phyloP scores from a whole-genome alignment of 2,329 filamentous ascomycete species.

The Coniochaeta sp. region DNA sequence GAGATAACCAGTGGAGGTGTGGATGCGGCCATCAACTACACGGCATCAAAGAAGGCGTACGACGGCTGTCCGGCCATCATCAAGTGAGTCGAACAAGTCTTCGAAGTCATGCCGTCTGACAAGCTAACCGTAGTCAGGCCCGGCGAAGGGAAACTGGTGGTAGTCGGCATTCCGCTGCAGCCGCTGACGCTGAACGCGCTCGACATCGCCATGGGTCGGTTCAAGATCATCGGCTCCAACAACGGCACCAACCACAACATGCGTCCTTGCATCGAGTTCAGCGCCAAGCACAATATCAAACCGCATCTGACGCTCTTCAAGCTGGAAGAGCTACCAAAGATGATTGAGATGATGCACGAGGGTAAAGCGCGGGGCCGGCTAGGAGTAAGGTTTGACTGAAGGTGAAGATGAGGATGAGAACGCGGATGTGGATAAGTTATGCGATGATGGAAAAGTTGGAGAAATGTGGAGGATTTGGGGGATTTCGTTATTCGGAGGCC shows the following conservation, averaged over 20 bases:
- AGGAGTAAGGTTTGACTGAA: conserved; percentile 14
- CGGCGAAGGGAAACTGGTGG: conserved; percentile 5
- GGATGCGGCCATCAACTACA: conserved; percentile 6
- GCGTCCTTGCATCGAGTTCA: conserved; percentile 8
- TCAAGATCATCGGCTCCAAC: conserved; percentile 10
- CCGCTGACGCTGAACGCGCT: conserved; percentile 4
- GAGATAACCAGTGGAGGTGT: conserved; percentile 2
- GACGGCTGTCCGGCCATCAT: conserved; percentile 1
- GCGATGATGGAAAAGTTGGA: neutral
- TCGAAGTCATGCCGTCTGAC: too few relatives aligned
- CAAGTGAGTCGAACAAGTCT: neutral
- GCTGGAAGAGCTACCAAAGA: neutral
- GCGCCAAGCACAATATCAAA: conserved; percentile 9
- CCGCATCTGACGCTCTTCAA: conserved; percentile 2
- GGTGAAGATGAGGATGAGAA: too few relatives aligned
- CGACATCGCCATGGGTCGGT: conserved; percentile 6
- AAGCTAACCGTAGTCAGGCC: conserved; percentile 3
- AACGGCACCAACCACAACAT: conserved; percentile 10
- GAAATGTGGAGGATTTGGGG: neutral
- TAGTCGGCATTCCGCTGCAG: conserved; percentile 6
- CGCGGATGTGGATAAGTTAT: too few relatives aligned
- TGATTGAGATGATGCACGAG: conserved; percentile 1
- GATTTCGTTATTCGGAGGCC: neutral
- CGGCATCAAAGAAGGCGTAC: conserved; percentile 5
- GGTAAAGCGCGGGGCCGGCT: neutral